Evolutionary conservation across 108 stramenopile species (phyloP), one percentile per base, ranked within the genome.

Genomic region (Fragilaria radians): DNA sequence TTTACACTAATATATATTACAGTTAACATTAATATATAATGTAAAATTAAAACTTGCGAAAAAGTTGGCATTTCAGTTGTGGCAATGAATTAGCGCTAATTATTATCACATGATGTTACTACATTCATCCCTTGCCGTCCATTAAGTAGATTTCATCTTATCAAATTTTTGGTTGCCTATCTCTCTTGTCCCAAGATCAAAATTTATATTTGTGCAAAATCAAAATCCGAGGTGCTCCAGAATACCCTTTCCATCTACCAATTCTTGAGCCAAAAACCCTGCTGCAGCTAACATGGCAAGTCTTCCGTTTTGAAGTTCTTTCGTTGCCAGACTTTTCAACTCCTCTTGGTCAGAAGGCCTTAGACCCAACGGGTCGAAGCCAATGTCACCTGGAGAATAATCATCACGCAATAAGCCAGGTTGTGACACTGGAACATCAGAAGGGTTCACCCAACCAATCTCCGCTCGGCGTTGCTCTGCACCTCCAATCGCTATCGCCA

Each of bases 221-320:
- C n/a, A n/a, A n/a, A n/a, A n/a, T n/a, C 82, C 66, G 62, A 80
- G 27, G 48, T 54, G 28, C 55, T 67, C 77, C 52, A 79, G 31
- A 68, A 85, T 78, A 48, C 61, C 77, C 74, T 85, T 77, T 64
- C 80, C 79, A 56, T 81, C 67, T 18, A 79, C 70, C 34, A 82
- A 70, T 70, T 90, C 89, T 60, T 90, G 89, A 7, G 75, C 86
- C 46, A 82, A n/a, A 46, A 84, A 74, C 25, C 86, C 86, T 42
- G 81, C 81, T 34, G 66, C 76, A 42, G 70, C 86, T 46, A 88
- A 63, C 86, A 86, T 83, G 26, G 91, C 91, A 65, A 92, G 78
- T 64, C 88, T 83, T 42, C 90, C 87, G 65, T 92, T 85, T 65
- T 89, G 85, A 26, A 92, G 81, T 66, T 92, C 90, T 88, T 92